Percentiles rank a stretch among this genome's conserved stretches.
These are phyloP conservation scores for Parastagonospora nodorum DNA, from an alignment of 2,329 filamentous ascomycete species.

Conservation along the genomic window DNA sequence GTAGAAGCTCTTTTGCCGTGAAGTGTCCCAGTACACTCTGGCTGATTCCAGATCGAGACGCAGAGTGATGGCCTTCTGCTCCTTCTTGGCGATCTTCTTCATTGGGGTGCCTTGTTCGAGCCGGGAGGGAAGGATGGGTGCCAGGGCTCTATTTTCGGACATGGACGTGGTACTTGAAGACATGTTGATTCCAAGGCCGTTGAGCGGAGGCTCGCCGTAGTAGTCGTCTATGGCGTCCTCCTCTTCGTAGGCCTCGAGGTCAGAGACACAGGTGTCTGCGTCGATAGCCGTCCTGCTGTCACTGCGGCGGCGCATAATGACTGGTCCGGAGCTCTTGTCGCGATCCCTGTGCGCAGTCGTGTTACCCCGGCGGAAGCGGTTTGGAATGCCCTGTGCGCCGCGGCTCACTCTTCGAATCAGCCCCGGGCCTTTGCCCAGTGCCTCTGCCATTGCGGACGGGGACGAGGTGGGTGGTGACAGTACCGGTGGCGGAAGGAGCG, in stretches of 20 bases:
- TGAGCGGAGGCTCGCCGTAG: constrained; percentile 43
- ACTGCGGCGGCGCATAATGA: constrained; percentile 83
- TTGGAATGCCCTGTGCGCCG: constrained; percentile 72
- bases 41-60: constrained; percentile 81
- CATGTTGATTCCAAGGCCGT: constrained; percentile 49
- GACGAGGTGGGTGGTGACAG: constrained; percentile 46
- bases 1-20: constrained; percentile 83
- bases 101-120: constrained; percentile 80
- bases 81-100: constrained; percentile 85
- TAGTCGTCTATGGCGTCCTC: constrained; percentile 56
- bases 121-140: constrained; percentile 75
- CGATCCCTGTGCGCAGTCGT: constrained; percentile 77
- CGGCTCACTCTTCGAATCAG: constrained; percentile 87
- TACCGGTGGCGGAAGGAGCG: constrained; percentile 61
- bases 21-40: constrained; percentile 86
- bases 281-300: constrained; percentile 78
- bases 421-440: constrained; percentile 64
- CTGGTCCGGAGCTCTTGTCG: constrained; percentile 87
- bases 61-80: constrained; percentile 72
- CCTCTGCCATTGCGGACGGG: constrained; percentile 67
- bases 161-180: constrained; percentile 41
- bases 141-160: constrained; percentile 54
- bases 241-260: constrained; percentile 57
- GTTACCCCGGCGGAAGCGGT: constrained; percentile 75
- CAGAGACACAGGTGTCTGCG: constrained; percentile 53